Evolutionary conservation across 495 filamentous ascomycete species (phyloP).

Genomic region (Halenospora varia): DNA sequence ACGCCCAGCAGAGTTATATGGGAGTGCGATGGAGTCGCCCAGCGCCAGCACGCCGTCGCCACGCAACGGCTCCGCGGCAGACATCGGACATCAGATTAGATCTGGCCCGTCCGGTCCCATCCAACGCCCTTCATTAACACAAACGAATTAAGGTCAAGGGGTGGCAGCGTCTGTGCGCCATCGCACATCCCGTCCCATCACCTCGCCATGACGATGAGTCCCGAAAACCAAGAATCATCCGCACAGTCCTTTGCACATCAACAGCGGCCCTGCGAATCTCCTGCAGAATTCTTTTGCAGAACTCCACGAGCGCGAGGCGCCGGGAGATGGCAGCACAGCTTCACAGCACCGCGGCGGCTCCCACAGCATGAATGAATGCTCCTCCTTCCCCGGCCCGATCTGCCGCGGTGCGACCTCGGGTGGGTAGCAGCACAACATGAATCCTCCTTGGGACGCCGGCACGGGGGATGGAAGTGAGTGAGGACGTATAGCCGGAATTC

Average conservation of each 20-base stretch:
- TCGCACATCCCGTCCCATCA: constrained; percentile 2
- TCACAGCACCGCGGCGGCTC: too few relatives aligned
- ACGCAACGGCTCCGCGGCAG: background rate
- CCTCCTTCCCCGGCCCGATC: background rate
- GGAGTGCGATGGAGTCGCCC: too few relatives aligned
- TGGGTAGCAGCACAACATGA: background rate
- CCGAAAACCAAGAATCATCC: constrained; percentile 7
- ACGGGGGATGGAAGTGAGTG: background rate
- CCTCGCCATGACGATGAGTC: constrained; percentile 8
- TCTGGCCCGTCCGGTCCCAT: background rate
- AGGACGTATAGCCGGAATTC: constrained; percentile 12
- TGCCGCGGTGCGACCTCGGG: constrained; percentile 5
- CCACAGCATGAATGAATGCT: too few relatives aligned
- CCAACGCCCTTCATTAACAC: background rate
- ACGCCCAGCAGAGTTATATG: background rate
- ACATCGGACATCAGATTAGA: constrained; percentile 8
- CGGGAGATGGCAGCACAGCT: background rate
- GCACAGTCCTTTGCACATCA: background rate
- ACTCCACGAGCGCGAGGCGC: background rate
- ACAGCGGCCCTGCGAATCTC: background rate
- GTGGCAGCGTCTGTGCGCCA: constrained; percentile 8
- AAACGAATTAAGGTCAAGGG: background rate
- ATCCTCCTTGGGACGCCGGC: background rate
- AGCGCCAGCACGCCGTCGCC: background rate
- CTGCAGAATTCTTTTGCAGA: background rate